A percentile compares a stretch with the other conserved stretches of the same genome.
These are phyloP conservation scores for Somion occarium DNA, from an alignment of 1,284 basidiomycete species.

Conservation along the genomic window DNA sequence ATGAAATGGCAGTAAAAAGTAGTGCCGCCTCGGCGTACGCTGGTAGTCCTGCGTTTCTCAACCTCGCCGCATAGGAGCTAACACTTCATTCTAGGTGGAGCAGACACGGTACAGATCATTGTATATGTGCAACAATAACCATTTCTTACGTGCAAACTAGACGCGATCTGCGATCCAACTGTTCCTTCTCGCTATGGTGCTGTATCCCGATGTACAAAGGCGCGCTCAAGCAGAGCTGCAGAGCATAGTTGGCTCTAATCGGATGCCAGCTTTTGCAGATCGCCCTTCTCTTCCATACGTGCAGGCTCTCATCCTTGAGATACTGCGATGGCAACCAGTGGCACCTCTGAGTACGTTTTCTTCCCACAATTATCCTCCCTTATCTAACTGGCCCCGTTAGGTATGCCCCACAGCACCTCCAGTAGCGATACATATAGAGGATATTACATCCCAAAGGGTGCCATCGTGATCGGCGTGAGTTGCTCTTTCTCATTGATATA, in stretches of 20 bases:
- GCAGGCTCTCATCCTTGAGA: constrained; percentile 25
- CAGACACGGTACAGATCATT: neutral
- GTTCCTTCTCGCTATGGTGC: constrained; percentile 4
- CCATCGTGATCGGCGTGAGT: neutral
- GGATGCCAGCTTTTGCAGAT: constrained; percentile 28
- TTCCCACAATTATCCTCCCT: neutral
- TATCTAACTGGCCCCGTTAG: neutral
- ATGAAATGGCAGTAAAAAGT: neutral
- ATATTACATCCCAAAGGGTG: constrained; percentile 6
- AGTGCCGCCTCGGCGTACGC: neutral
- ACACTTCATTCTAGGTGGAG: neutral
- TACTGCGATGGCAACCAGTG: constrained; percentile 23
- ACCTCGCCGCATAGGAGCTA: neutral
- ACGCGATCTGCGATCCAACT: neutral
- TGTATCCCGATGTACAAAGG: constrained; percentile 20
- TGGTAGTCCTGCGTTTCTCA: neutral
- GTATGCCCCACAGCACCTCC: neutral
- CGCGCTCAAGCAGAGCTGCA: constrained; percentile 28
- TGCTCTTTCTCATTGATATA: neutral
- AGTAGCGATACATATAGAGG: constrained; percentile 4
- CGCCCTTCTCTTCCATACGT: constrained; percentile 23
- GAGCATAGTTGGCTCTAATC: constrained; percentile 20
- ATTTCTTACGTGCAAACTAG: neutral
- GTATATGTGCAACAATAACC: neutral
- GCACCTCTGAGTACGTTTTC: constrained; percentile 8